phyloP scores from a whole-genome alignment of 1,139 yeast species.

The Magnusiomyces suaveolens region DNA sequence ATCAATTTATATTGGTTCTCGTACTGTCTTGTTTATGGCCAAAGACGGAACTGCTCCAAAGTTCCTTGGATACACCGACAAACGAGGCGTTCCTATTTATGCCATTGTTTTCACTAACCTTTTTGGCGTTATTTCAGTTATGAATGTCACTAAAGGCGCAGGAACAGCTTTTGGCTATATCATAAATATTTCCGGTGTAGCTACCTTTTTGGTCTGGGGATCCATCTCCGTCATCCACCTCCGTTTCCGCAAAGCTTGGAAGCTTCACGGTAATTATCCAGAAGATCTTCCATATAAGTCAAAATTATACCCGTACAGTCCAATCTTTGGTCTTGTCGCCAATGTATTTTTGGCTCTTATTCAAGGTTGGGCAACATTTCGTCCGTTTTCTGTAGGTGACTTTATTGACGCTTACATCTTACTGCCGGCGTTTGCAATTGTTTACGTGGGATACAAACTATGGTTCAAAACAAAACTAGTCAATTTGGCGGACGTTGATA shows the following conservation, averaged over 20 bases:
- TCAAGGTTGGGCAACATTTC: slow-evolving; percentile 60
- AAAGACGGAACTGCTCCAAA: slow-evolving; percentile 54
- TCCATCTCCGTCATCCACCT: slow-evolving; percentile 43
- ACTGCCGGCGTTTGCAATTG: slow-evolving; percentile 45
- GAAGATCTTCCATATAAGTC: slow-evolving; percentile 48
- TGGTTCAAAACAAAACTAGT: slow-evolving; percentile 39
- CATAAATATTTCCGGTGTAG: slow-evolving; percentile 61
- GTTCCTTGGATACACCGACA: slow-evolving; percentile 44
- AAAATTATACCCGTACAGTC: slow-evolving; percentile 44
- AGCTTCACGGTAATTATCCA: slow-evolving; percentile 37
- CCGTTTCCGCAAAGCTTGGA: slow-evolving; percentile 45
- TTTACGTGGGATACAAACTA: slow-evolving; percentile 37
- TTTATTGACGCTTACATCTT: slow-evolving; percentile 60
- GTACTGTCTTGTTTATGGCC: slow-evolving; percentile 52
- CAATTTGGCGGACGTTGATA: slow-evolving; percentile 37
- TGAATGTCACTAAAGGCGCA: slow-evolving; percentile 58
- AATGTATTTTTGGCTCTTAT: slow-evolving; percentile 49
- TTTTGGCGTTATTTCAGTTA: slow-evolving; percentile 45
- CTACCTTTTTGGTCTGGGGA: slow-evolving; percentile 45
- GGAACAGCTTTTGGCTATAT: slow-evolving; percentile 75
- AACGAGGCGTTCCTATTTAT: slow-evolving; percentile 51
- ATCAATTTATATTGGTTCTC: slow-evolving; percentile 52
- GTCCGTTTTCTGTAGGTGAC: slow-evolving; percentile 49
- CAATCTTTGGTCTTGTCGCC: slow-evolving; percentile 42
- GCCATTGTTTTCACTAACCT: slow-evolving; percentile 39